Evolutionary conservation across 345 rosid species (phyloP), one percentile per base, ranked within the genome.

Genomic region (Balakata baccata): DNA sequence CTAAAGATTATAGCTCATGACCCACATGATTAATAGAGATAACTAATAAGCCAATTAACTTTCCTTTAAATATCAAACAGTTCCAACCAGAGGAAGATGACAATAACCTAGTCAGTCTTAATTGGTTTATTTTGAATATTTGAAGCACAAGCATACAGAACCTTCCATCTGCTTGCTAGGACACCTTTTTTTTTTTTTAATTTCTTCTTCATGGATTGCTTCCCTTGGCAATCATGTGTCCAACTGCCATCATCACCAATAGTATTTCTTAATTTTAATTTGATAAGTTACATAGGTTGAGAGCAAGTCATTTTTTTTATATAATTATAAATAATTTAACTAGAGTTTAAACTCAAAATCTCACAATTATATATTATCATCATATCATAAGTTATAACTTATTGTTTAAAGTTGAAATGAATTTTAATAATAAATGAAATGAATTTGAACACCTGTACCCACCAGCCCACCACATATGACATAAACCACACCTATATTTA

Each of bases 181-280:
- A 8, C 4, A 3, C 4, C 25, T 58, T 58, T 10, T 11, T 25
- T 22, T 34, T 37, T 61, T 43, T 60, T 20, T 52, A 25, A 45
- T 41, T 69, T 66, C 17, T 45, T 47, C 16, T 54, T 60, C 77
- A 69, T 29, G 39, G 50, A 71, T 25, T 81, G 79, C 81, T 82
- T 83, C 76, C 65, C 78, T 72, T 76, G 49, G 78, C 79, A 80
- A 85, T 79, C 69, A 78, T 81, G 78, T 79, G 78, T 75, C 80
- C 71, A 78, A 69, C 78, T 62, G 54, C 80, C 88, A 86, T 85
- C 84, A 87, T 85, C 75, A 77, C 82, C 52, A 74, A 29, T 29
- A 29, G 34, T 29, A 29, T 29, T 29, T 29, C 2, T 29, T 29
- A 29, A 29, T 1, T 29, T 29, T 29, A 1, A 29, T 29, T 29